These are phyloP conservation scores for Cercospora sp. DNA, from an alignment of 2,329 filamentous ascomycete species.

Conservation along the genomic window DNA sequence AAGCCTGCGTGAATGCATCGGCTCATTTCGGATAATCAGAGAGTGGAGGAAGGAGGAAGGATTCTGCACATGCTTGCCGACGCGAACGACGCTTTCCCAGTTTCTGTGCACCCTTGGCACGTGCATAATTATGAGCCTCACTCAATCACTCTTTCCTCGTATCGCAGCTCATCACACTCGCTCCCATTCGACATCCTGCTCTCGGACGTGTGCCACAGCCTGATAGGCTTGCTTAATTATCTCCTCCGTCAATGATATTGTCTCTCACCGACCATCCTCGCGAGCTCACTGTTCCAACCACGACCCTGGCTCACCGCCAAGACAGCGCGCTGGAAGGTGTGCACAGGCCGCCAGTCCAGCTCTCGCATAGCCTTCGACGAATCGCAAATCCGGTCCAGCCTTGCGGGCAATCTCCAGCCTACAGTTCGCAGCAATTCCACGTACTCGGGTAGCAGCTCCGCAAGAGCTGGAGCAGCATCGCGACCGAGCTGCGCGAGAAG, in stretches of 20 bases:
- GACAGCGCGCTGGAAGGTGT: constrained; percentile 18
- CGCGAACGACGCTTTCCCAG: not conserved
- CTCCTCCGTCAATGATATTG: too few relatives aligned
- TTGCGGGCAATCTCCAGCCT: constrained; percentile 17
- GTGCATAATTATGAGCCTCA: not conserved
- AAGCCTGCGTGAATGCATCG: not conserved
- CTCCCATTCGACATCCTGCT: too few relatives aligned
- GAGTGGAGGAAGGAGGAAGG: not conserved
- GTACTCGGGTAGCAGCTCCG: not conserved
- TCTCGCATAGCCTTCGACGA: constrained; percentile 17
- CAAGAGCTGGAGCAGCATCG: not conserved
- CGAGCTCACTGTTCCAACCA: not conserved
- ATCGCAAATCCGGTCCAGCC: constrained; percentile 21
- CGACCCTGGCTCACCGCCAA: not conserved
- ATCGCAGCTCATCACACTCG: not conserved
- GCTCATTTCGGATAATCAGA: not conserved
- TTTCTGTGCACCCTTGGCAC: not conserved
- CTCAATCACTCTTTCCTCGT: not conserved
- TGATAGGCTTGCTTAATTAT: too few relatives aligned
- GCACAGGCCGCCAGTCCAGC: constrained; percentile 16
- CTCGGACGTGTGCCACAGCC: too few relatives aligned
- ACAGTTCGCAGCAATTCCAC: constrained; percentile 6
- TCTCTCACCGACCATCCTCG: too few relatives aligned
- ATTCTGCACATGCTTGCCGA: not conserved
- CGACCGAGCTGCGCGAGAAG: not conserved